Conservation (phyloP, 257 asterid genomes). For the Nicotiana otophora region DNA sequence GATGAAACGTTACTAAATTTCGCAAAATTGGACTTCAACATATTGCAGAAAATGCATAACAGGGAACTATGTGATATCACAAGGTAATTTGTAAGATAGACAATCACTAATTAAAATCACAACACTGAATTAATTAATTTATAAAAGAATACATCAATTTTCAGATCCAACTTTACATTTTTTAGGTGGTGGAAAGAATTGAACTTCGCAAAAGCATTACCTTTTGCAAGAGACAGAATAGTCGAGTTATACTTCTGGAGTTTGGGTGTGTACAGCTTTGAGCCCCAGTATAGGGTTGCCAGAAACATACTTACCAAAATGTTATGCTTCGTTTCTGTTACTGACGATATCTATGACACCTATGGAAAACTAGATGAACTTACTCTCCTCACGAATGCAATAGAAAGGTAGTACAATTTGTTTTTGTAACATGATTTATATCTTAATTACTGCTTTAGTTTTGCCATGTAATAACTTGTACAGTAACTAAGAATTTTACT, state of each 20-base stretch:
- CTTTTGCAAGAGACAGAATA: not conserved
- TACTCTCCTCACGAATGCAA: not conserved
- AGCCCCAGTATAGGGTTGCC: not conserved
- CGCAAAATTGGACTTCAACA: conserved; percentile 28
- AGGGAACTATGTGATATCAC: conserved; percentile 19
- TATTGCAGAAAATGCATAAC: conserved; percentile 17
- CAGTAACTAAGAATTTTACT: not conserved
- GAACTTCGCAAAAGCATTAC: conserved; percentile 8
- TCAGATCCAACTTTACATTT: not conserved
- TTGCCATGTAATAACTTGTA: not conserved
- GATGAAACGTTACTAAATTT: not conserved
- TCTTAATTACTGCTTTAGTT: no score
- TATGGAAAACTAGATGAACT: not conserved
- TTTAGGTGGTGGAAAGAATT: conserved; percentile 32
- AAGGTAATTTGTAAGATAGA: not conserved
- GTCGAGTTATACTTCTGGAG: conserved; percentile 30
- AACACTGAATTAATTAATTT: not conserved
- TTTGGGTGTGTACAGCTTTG: conserved; percentile 22
- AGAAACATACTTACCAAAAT: not conserved
- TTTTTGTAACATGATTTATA: not conserved
- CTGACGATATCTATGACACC: not conserved
- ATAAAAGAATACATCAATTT: not conserved
- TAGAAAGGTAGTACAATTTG: not conserved
- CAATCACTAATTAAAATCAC: not conserved
- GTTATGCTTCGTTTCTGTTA: not conserved